These are phyloP conservation scores for Pseudogymnoascus sp. DNA, from an alignment of 2,329 filamentous ascomycete genomes.

Conservation along the genomic window DNA sequence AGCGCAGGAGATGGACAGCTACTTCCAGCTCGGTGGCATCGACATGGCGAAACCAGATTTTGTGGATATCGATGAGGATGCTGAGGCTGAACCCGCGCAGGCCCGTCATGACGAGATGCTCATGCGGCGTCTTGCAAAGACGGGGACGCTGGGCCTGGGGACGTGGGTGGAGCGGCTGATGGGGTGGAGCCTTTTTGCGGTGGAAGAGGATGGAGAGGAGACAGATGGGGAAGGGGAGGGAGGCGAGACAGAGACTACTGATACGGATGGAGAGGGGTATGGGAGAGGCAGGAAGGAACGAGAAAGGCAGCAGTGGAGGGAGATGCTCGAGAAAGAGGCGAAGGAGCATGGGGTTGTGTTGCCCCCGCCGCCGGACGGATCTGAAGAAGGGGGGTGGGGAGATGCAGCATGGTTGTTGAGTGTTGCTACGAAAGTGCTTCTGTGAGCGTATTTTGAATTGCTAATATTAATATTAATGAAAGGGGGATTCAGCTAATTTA, in stretches of 20 bases:
- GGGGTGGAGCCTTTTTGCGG: slow-evolving; percentile 53
- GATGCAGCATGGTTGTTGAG: slow-evolving; percentile 61
- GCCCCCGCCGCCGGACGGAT: slow-evolving; percentile 36
- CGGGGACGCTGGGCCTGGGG: slow-evolving; percentile 42
- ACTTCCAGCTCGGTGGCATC: slow-evolving; percentile 28
- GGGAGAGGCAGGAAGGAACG: slow-evolving; percentile 7
- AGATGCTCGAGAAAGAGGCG: slow-evolving; percentile 18
- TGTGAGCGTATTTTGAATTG: slow-evolving; percentile 13
- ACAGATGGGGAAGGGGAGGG: slow-evolving; percentile 32
- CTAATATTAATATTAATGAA: slow-evolving; percentile 5
- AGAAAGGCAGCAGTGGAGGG: not conserved
- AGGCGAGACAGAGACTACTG: slow-evolving; percentile 31
- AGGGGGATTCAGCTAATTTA: not conserved
- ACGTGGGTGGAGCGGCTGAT: slow-evolving; percentile 52
- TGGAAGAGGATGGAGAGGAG: slow-evolving; percentile 51
- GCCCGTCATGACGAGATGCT: slow-evolving; percentile 47
- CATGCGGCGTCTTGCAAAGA: slow-evolving; percentile 47
- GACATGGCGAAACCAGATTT: slow-evolving; percentile 44
- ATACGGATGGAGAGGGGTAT: slow-evolving; percentile 29
- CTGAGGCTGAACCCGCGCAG: slow-evolving; percentile 41
- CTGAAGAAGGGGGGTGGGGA: slow-evolving; percentile 53
- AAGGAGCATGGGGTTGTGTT: slow-evolving; percentile 18
- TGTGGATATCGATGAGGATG: slow-evolving; percentile 50
- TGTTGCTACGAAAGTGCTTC: slow-evolving; percentile 39
- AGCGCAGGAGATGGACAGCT: slow-evolving; percentile 37